A percentile compares a stretch with the other conserved stretches of the same genome.
Conservation (phyloP, 441 rosid genomes). For the Melastoma candidum region DNA sequence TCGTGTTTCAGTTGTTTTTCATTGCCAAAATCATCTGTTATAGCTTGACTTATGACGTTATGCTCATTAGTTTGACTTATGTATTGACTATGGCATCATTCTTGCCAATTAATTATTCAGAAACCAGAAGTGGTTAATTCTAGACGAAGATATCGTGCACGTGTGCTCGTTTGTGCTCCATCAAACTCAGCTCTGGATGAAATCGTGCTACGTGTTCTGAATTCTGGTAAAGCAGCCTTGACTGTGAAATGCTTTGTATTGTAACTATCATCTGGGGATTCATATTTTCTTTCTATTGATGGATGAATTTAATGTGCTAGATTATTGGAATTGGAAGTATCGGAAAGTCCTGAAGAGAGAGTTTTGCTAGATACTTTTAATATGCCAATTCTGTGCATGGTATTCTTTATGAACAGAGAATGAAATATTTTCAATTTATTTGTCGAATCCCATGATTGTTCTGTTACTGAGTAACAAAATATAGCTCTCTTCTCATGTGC, state of each 20-base stretch:
- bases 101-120: constrained; percentile 28
- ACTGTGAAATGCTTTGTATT: constrained; percentile 1
- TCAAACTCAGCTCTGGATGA: constrained; percentile 99
- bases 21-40: background rate
- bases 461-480: too few species aligned
- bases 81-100: constrained; percentile 1
- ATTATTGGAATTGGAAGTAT: too few species aligned
- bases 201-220: constrained; percentile 77
- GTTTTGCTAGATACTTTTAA: too few species aligned
- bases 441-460: too few species aligned
- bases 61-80: background rate
- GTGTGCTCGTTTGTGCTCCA: constrained; percentile 93
- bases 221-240: constrained; percentile 40
- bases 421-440: too few species aligned
- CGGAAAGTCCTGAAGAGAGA: too few species aligned
- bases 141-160: constrained; percentile 54
- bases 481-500: too few species aligned
- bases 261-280: background rate
- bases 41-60: constrained; percentile 9
- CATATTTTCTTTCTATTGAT: too few species aligned
- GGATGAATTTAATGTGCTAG: too few species aligned
- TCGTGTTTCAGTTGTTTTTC: constrained; percentile 17
- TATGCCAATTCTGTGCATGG: too few species aligned
- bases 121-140: constrained; percentile 82
- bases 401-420: too few species aligned